phyloP scores from a whole-genome alignment of 2,329 filamentous ascomycete genomes.

The Ceratocystis ficicola region DNA sequence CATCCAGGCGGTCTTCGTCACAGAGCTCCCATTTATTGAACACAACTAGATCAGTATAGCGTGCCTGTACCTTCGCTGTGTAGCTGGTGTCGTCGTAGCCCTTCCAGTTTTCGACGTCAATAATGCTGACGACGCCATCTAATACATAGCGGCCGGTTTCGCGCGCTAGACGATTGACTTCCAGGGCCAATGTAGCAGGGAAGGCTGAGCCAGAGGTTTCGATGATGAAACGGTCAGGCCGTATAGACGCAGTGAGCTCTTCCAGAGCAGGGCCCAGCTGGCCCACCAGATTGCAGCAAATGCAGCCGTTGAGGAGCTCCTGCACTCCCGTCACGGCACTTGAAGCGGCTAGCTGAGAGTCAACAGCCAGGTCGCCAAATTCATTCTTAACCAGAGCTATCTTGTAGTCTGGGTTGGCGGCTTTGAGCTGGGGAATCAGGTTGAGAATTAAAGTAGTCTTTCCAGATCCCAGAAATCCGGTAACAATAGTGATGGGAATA shows the following conservation, averaged over 20 bases:
- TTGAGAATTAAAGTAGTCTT: slow-evolving; percentile 95
- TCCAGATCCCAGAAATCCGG: slow-evolving; percentile 88
- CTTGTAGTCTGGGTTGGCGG: slow-evolving; percentile 61
- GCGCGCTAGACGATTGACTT: slow-evolving; percentile 68
- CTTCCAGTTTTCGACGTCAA: slow-evolving; percentile 91
- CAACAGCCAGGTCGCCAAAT: slow-evolving; percentile 87
- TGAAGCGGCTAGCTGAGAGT: slow-evolving; percentile 77
- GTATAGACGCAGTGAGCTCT: slow-evolving; percentile 47
- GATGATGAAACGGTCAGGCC: slow-evolving; percentile 77
- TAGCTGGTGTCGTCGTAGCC: slow-evolving; percentile 86
- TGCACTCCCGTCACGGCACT: slow-evolving; percentile 77
- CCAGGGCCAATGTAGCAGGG: slow-evolving; percentile 79
- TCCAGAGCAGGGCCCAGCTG: slow-evolving; percentile 70
- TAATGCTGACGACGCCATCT: slow-evolving; percentile 78
- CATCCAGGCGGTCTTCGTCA: slow-evolving; percentile 60
- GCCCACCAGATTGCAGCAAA: slow-evolving; percentile 96
- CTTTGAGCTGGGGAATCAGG: slow-evolving; percentile 75
- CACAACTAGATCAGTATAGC: slow-evolving; percentile 80
- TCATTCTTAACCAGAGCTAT: slow-evolving; percentile 96
- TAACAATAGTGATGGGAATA: slow-evolving; percentile 87
- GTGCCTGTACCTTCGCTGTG: slow-evolving; percentile 76
- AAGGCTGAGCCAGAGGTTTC: slow-evolving; percentile 86
- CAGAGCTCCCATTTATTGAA: slow-evolving; percentile 87
- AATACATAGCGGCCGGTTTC: slow-evolving; percentile 59
- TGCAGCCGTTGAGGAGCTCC: slow-evolving; percentile 91